These are phyloP conservation scores for Favolaschia claudopus DNA, from an alignment of 768 basidiomycete genomes.

Conservation along the genomic window DNA sequence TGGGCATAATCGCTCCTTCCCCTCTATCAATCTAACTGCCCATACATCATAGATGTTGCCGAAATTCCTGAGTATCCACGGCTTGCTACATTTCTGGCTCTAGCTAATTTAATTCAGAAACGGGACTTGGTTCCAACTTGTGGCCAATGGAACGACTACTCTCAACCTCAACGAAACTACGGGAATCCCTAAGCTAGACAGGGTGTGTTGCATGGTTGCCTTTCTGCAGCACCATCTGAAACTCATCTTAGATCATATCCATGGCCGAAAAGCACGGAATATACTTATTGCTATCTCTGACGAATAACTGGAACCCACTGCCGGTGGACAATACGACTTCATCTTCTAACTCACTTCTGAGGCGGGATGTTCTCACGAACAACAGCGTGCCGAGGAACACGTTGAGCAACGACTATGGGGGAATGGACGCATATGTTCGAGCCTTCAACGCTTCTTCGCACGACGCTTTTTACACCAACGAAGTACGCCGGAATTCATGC, in stretches of 20 bases:
- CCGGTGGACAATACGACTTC: constrained; percentile 36
- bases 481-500: too few species aligned
- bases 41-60: constrained; percentile 13
- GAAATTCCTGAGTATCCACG: constrained; percentile 9
- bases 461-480: constrained; percentile 66
- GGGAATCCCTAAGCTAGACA: constrained; percentile 70
- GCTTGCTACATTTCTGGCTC: constrained; percentile 40
- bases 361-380: constrained; percentile 45
- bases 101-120: constrained; percentile 56
- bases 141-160: constrained; percentile 59
- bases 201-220: constrained; percentile 46
- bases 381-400: constrained; percentile 56
- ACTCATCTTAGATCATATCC: constrained; percentile 8
- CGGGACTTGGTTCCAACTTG: constrained; percentile 71
- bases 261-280: constrained; percentile 60
- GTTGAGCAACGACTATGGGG: constrained; percentile 71
- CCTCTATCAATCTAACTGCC: background rate
- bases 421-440: constrained; percentile 64
- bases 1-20: constrained; percentile 27
- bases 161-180: constrained; percentile 64
- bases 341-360: constrained; percentile 22
- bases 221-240: constrained; percentile 24
- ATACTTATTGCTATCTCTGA: constrained; percentile 61
- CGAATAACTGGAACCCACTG: constrained; percentile 67
- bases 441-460: constrained; percentile 53